phyloP scores from a whole-genome alignment of 768 basidiomycete genomes.

The Hydnomerulius pinastri region DNA sequence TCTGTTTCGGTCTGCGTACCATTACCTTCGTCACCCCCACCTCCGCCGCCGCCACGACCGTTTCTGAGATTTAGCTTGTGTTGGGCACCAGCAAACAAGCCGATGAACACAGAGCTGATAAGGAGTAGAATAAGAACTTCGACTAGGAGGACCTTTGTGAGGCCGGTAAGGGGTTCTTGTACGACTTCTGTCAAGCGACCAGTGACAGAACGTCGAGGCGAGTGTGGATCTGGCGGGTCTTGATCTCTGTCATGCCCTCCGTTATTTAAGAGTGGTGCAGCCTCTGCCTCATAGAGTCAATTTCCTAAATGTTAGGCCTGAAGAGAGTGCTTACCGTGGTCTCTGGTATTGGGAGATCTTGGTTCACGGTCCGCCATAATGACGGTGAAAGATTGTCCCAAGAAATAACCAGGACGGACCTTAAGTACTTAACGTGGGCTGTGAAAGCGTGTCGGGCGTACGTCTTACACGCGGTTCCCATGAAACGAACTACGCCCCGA shows the following conservation, averaged over 20 bases:
- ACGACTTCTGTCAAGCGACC: conserved; percentile 51
- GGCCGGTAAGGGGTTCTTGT: conserved; percentile 77
- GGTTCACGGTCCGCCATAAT: conserved; percentile 58
- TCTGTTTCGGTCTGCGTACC: conserved; percentile 36
- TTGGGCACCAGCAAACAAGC: conserved; percentile 88
- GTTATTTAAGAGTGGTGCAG: conserved; percentile 63
- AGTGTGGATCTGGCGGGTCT: conserved; percentile 35
- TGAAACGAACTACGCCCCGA: conserved; percentile 12
- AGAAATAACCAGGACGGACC: conserved; percentile 4
- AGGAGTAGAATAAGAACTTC: conserved; percentile 77
- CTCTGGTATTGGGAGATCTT: conserved; percentile 57
- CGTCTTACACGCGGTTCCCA: conserved; percentile 24
- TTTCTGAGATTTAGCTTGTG: conserved; percentile 65
- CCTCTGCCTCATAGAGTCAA: conserved; percentile 45
- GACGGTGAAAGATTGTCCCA: conserved; percentile 25
- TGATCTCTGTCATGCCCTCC: conserved; percentile 44
- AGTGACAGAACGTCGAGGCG: conserved; percentile 32
- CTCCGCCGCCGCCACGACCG: conserved; percentile 32
- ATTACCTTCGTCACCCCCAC: conserved; percentile 28
- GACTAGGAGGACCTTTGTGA: conserved; percentile 81
- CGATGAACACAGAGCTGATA: conserved; percentile 85
- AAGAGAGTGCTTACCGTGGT: conserved; percentile 46
- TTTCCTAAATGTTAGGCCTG: background rate
- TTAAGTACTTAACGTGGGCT: conserved; percentile 28
- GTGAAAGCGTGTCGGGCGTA: conserved; percentile 29